Conservation (phyloP, 305 asterid genomes). For the Salvia sclarea region DNA sequence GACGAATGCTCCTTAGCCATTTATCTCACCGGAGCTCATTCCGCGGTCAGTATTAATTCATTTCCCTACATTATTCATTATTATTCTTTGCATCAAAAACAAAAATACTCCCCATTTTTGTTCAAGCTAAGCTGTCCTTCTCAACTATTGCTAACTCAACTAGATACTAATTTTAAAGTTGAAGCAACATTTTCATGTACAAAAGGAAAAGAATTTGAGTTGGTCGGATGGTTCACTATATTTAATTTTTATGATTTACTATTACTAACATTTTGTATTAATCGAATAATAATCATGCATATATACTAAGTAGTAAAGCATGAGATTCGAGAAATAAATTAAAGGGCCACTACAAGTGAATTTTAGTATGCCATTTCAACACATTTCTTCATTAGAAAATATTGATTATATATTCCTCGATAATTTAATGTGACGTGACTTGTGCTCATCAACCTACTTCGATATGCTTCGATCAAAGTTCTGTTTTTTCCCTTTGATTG, state of each 20-base stretch:
- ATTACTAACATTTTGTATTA: too few species aligned
- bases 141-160: background rate
- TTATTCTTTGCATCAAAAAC: background rate
- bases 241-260: background rate
- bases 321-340: background rate
- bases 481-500: background rate
- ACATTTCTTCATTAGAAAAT: background rate
- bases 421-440: too few species aligned
- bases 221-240: background rate
- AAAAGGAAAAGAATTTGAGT: background rate
- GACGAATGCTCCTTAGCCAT: conserved; percentile 83
- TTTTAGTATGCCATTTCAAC: background rate
- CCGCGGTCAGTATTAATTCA: conserved; percentile 69
- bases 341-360: background rate
- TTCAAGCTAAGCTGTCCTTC: background rate
- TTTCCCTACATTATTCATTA: background rate
- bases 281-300: background rate
- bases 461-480: conserved; percentile 6
- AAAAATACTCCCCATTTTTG: background rate
- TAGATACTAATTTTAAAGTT: background rate
- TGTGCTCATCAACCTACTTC: too few species aligned
- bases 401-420: background rate
- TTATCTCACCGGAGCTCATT: conserved; percentile 86
- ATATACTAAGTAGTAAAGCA: background rate
- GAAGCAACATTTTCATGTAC: conserved; percentile 20